A percentile compares a stretch with the other conserved stretches of the same genome.
These are phyloP conservation scores for Plicaturopsis crispa DNA, from an alignment of 768 basidiomycete species.

Conservation along the genomic window DNA sequence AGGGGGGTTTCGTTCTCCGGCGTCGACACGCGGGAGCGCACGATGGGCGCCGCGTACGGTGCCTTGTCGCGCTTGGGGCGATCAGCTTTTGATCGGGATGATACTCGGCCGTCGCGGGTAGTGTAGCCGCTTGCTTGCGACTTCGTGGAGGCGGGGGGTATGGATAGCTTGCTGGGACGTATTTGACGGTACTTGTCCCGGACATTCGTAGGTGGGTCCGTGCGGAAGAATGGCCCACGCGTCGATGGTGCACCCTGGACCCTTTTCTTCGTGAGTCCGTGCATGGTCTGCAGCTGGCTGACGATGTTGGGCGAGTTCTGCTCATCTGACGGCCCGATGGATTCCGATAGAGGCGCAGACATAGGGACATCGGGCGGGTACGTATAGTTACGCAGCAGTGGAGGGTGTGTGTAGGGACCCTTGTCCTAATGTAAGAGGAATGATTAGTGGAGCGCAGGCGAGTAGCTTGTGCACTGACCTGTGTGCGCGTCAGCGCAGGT, in stretches of 20 bases:
- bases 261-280: slow-evolving; percentile 67
- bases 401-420: slow-evolving; percentile 1
- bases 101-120: not conserved
- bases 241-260: slow-evolving; percentile 46
- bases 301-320: slow-evolving; percentile 44
- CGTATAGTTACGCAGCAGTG: slow-evolving; percentile 15
- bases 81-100: not conserved
- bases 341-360: slow-evolving; percentile 6
- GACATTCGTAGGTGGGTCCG: slow-evolving; percentile 41
- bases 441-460: not conserved
- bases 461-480: not conserved
- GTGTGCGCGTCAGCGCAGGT: not conserved
- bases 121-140: not conserved
- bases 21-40: not conserved
- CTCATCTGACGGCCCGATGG: slow-evolving; percentile 17
- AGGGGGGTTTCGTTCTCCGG: not conserved
- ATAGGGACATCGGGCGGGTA: slow-evolving; percentile 20
- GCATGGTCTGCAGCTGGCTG: slow-evolving; percentile 54
- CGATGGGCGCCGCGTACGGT: not conserved
- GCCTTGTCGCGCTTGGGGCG: not conserved
- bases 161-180: slow-evolving; percentile 23
- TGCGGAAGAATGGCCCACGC: slow-evolving; percentile 45
- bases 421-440: slow-evolving; percentile 10
- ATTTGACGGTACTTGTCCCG: slow-evolving; percentile 23
- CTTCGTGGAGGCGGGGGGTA: slow-evolving; percentile 8